phyloP scores from a whole-genome alignment of 805 yeast species.

The Alloascoidea hylecoeti region DNA sequence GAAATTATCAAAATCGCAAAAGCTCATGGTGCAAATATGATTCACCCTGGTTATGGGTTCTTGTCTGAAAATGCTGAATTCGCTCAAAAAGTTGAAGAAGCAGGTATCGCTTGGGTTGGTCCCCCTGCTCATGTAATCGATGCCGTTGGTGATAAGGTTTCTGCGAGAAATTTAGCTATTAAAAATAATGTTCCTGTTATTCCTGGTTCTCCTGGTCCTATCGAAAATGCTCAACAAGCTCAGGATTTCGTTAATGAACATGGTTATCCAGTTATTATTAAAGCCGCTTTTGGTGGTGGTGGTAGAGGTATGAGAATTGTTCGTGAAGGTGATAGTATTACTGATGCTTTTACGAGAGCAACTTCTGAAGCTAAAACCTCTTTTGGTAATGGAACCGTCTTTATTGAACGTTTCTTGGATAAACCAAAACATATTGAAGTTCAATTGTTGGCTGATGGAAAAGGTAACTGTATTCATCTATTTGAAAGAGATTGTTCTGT shows the following conservation, averaged over 20 bases:
- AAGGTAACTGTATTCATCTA: conserved; percentile 38
- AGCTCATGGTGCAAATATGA: conserved; percentile 47
- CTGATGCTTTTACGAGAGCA: conserved; percentile 33
- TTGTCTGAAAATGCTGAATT: conserved; percentile 67
- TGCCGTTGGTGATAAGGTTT: conserved; percentile 74
- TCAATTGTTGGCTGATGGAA: conserved; percentile 41
- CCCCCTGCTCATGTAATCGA: conserved; percentile 63
- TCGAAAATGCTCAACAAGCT: conserved; percentile 56
- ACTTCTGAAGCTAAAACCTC: conserved; percentile 39
- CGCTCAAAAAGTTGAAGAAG: conserved; percentile 61
- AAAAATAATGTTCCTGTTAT: conserved; percentile 63
- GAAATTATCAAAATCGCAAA: conserved; percentile 63
- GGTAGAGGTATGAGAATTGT: conserved; percentile 45
- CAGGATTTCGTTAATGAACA: conserved; percentile 47
- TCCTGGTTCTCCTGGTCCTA: conserved; percentile 83
- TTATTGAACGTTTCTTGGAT: conserved; percentile 38
- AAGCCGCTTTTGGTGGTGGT: conserved; percentile 47
- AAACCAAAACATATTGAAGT: conserved; percentile 42
- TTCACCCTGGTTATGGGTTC: conserved; percentile 67
- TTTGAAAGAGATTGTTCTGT: conserved; percentile 46
- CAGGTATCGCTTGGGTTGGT: conserved; percentile 76
- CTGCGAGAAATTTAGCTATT: conserved; percentile 64
- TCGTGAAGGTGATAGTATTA: conserved; percentile 30
- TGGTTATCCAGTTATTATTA: conserved; percentile 54
- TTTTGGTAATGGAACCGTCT: conserved; percentile 40